phyloP scores from a whole-genome alignment of 2,329 filamentous ascomycete genomes.

The Epichloe scottii region DNA sequence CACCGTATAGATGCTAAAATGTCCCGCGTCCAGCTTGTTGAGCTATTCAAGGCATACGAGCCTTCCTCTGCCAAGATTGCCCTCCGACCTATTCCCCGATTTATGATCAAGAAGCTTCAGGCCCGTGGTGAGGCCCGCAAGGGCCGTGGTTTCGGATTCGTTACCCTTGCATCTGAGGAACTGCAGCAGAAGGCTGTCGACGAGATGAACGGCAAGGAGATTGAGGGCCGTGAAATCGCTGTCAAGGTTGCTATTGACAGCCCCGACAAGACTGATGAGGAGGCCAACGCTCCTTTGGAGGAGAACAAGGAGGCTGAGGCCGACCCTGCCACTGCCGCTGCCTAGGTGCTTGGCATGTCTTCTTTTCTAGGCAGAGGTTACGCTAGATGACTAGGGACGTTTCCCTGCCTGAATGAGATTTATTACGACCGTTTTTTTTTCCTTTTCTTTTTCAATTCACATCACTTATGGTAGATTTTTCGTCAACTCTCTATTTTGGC shows the following conservation, averaged over 20 bases:
- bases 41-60: conserved; percentile 87
- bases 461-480: conserved; percentile 25
- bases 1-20: not conserved
- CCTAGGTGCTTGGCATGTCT: conserved; percentile 15
- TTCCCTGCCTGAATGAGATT: conserved; percentile 19
- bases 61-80: conserved; percentile 96
- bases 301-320: conserved; percentile 27
- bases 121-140: conserved; percentile 96
- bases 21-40: conserved; percentile 61
- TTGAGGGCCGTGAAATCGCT: conserved; percentile 96
- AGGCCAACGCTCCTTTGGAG: conserved; percentile 48
- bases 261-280: conserved; percentile 89
- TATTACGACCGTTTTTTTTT: conserved; percentile 24
- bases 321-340: conserved; percentile 16
- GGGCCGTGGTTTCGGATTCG: conserved; percentile 97
- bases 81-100: conserved; percentile 92
- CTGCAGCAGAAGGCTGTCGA: conserved; percentile 90
- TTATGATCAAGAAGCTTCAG: conserved; percentile 99
- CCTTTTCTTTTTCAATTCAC: conserved; percentile 19
- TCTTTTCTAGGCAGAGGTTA: conserved; percentile 6
- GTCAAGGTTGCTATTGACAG: conserved; percentile 99
- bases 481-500: conserved; percentile 10
- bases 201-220: conserved; percentile 99
- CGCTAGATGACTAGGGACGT: conserved; percentile 14
- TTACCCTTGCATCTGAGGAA: conserved; percentile 90